Conservation (phyloP, 192 early-diverging fungal species). For the Backusella morwellensis region DNA sequence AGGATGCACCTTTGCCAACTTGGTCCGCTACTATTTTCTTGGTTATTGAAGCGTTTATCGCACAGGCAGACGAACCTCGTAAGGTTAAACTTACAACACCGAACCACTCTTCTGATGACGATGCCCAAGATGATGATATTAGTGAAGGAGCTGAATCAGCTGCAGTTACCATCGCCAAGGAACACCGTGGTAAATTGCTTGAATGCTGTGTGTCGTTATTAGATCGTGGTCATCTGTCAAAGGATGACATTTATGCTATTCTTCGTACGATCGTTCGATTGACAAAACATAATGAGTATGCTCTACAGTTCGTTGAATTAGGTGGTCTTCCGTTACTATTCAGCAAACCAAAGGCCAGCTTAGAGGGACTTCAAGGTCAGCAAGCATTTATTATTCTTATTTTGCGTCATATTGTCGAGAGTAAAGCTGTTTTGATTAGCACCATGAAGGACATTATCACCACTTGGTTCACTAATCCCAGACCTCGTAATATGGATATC, state of each 20-base stretch:
- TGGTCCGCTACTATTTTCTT: conserved; percentile 63
- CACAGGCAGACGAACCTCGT: conserved; percentile 61
- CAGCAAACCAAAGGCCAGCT: conserved; percentile 50
- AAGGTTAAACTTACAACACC: conserved; percentile 2
- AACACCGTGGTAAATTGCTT: conserved; percentile 36
- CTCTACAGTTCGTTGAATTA: conserved; percentile 66
- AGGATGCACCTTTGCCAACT: conserved; percentile 25
- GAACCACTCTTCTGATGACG: not conserved
- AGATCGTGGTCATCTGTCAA: conserved; percentile 35
- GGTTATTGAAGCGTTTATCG: conserved; percentile 63
- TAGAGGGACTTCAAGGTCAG: conserved; percentile 74
- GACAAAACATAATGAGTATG: conserved; percentile 64
- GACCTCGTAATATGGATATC: conserved; percentile 65
- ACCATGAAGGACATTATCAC: conserved; percentile 77
- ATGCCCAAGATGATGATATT: conserved; percentile 17
- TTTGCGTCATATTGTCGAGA: conserved; percentile 87
- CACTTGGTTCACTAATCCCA: conserved; percentile 71
- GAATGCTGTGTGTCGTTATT: conserved; percentile 39
- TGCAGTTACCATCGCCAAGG: conserved; percentile 10
- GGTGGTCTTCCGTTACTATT: conserved; percentile 69
- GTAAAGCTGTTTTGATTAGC: conserved; percentile 53
- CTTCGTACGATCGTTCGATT: conserved; percentile 81
- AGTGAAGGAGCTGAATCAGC: conserved; percentile 28
- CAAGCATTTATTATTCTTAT: conserved; percentile 81
- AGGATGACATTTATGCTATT: conserved; percentile 61